phyloP scores from a whole-genome alignment of 78 protist species.

The Dictyostelium intermedium region DNA sequence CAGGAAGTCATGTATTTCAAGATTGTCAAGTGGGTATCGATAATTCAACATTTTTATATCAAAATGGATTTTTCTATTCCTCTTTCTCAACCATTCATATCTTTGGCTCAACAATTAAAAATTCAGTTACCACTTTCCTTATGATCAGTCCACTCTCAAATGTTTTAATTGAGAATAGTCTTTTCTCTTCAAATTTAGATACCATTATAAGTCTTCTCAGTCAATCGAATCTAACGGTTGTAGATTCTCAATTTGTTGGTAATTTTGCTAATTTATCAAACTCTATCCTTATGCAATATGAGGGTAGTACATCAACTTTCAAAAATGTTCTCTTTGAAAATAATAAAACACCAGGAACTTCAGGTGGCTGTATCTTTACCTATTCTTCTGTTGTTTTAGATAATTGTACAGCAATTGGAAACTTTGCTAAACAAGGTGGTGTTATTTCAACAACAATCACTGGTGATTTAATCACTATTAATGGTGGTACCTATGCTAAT shows the following conservation, averaged over 20 bases:
- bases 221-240: background rate
- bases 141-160: conserved; percentile 1
- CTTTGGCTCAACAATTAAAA: background rate
- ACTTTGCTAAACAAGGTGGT: background rate
- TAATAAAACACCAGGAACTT: background rate
- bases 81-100: background rate
- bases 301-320: background rate
- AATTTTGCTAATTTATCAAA: background rate
- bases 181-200: background rate
- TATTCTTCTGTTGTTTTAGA: background rate
- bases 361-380: background rate
- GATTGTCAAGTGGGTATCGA: background rate
- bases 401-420: background rate
- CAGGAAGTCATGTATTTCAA: background rate
- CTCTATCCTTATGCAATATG: background rate
- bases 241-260: background rate
- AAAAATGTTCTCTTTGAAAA: background rate
- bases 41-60: background rate
- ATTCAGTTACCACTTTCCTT: background rate
- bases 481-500: background rate
- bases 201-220: background rate
- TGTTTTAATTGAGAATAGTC: background rate
- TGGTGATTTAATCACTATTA: background rate
- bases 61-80: background rate
- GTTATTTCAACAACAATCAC: background rate